phyloP scores from a whole-genome alignment of 768 basidiomycete genomes.

The Lentinula edodes region DNA sequence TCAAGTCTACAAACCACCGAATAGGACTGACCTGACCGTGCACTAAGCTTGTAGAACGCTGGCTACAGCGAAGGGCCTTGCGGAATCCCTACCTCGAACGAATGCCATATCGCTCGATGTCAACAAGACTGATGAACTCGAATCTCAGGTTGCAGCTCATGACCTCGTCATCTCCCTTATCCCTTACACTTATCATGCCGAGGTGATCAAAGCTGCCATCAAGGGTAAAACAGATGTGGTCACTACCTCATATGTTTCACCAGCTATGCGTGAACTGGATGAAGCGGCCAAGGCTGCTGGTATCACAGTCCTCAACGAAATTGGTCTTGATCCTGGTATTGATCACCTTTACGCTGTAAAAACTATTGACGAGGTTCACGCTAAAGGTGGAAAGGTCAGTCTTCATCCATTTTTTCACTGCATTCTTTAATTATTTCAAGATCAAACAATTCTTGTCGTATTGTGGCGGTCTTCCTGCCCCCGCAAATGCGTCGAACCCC shows the following conservation, averaged over 20 bases:
- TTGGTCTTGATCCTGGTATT: constrained; percentile 94
- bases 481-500: constrained; percentile 87
- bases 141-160: constrained; percentile 74
- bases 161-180: constrained; percentile 96
- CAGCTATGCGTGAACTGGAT: constrained; percentile 85
- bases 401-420: neutral
- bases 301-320: constrained; percentile 94
- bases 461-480: constrained; percentile 94
- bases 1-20: neutral
- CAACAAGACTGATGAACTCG: constrained; percentile 60
- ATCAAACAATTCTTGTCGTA: constrained; percentile 90
- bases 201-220: constrained; percentile 90
- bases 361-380: constrained; percentile 91
- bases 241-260: constrained; percentile 93
- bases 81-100: constrained; percentile 60
- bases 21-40: neutral
- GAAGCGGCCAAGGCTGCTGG: constrained; percentile 78
- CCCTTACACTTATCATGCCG: constrained; percentile 87
- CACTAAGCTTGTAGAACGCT: constrained; percentile 81
- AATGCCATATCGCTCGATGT: constrained; percentile 83
- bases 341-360: constrained; percentile 93
- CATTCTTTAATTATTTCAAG: constrained; percentile 27
- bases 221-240: constrained; percentile 86
- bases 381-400: constrained; percentile 84
- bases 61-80: constrained; percentile 64